Conservation (phyloP, 768 basidiomycete genomes). For the Collybia sordida region DNA sequence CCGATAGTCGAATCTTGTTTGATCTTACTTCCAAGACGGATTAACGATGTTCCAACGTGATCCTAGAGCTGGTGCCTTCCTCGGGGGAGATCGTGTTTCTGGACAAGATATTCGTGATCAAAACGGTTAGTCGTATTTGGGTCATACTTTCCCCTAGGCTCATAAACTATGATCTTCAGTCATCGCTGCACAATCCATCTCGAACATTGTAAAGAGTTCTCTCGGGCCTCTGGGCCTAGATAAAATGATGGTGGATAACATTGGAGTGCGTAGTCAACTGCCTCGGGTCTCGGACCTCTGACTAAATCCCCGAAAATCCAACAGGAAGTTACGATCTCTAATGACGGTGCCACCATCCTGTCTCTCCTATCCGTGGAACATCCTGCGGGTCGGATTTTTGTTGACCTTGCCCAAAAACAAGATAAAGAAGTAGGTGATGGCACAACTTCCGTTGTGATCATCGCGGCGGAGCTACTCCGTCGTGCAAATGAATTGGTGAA, state of each 20-base stretch:
- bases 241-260: conserved; percentile 98
- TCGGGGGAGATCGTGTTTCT: conserved; percentile 91
- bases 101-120: conserved; percentile 97
- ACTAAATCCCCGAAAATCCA: conserved; percentile 6
- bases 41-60: conserved; percentile 82
- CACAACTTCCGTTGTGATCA: conserved; percentile 96
- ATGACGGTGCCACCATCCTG: conserved; percentile 99
- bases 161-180: conserved; percentile 47
- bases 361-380: conserved; percentile 92
- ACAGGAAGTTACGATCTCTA: conserved; percentile 98
- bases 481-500: conserved; percentile 98
- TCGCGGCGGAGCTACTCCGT: conserved; percentile 95
- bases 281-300: conserved; percentile 1
- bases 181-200: conserved; percentile 92
- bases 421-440: conserved; percentile 99
- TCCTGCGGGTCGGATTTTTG: conserved; percentile 95
- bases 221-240: conserved; percentile 93
- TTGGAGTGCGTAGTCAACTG: conserved; percentile 65
- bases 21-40: conserved; percentile 7
- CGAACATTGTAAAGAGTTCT: conserved; percentile 96
- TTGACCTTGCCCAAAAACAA: conserved; percentile 98
- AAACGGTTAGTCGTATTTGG: conserved; percentile 66
- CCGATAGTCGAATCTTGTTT: conserved; percentile 5
- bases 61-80: conserved; percentile 87
- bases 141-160: background rate